Evolutionary conservation across 2,329 filamentous ascomycete genomes (phyloP).

Genomic region (Whalleya microplaca): DNA sequence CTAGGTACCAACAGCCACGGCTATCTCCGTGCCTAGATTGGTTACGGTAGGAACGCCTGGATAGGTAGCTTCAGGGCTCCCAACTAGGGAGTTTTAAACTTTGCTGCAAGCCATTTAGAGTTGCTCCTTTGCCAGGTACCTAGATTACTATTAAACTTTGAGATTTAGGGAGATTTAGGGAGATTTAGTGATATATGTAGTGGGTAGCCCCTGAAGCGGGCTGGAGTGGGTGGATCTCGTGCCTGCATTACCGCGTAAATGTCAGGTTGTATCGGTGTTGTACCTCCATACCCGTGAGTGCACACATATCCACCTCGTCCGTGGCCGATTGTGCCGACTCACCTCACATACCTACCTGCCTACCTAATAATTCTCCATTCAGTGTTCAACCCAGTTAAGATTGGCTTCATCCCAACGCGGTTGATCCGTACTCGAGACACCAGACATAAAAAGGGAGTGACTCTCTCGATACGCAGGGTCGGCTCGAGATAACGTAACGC

Average conservation of each 20-base stretch:
- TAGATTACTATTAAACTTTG: background rate
- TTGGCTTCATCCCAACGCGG: background rate
- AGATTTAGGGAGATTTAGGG: background rate
- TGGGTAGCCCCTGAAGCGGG: too few relatives aligned
- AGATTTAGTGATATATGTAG: background rate
- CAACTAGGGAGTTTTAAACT: too few relatives aligned
- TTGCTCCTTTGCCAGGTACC: too few relatives aligned
- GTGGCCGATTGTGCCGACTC: slow-evolving; percentile 17
- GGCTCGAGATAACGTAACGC: background rate
- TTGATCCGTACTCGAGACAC: slow-evolving; percentile 10
- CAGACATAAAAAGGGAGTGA: background rate
- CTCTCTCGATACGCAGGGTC: slow-evolving; percentile 1
- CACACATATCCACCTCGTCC: background rate
- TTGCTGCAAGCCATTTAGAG: too few relatives aligned
- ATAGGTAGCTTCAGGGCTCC: too few relatives aligned
- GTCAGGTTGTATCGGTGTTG: too few relatives aligned
- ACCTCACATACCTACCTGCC: background rate
- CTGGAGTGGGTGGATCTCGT: too few relatives aligned
- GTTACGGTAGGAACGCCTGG: too few relatives aligned
- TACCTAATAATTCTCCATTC: too few relatives aligned
- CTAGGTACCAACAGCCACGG: too few relatives aligned
- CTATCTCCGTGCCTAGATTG: too few relatives aligned
- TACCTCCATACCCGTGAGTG: background rate
- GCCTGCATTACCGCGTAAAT: background rate
- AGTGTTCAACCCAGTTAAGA: background rate